These are phyloP conservation scores for Passalora sequoiae DNA, from an alignment of 2,329 filamentous ascomycete species.

Conservation along the genomic window DNA sequence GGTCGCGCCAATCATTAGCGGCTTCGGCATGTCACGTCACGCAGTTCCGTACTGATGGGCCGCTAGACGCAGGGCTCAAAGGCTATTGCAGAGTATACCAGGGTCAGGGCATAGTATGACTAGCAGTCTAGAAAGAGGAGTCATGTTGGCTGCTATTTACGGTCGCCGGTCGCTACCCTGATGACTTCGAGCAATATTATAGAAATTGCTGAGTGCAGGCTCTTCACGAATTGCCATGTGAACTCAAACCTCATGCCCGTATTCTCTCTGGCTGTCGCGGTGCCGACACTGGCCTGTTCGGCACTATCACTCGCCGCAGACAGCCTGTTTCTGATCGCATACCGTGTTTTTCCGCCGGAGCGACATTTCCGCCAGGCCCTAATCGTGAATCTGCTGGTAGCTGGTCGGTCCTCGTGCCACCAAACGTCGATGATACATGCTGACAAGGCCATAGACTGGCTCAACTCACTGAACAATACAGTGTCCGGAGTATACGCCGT, in stretches of 20 bases:
- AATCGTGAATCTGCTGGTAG: conserved; percentile 18
- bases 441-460: conserved; percentile 31
- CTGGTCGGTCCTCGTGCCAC: conserved; percentile 10
- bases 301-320: conserved; percentile 15
- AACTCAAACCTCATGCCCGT: not conserved
- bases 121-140: too few relatives aligned
- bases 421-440: conserved; percentile 22
- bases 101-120: too few relatives aligned
- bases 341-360: conserved; percentile 17
- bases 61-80: too few relatives aligned
- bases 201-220: too few relatives aligned
- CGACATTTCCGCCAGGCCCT: conserved; percentile 20
- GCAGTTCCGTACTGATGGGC: too few relatives aligned
- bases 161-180: too few relatives aligned
- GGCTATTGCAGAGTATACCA: too few relatives aligned
- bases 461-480: conserved; percentile 42
- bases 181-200: too few relatives aligned
- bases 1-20: too few relatives aligned
- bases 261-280: conserved; percentile 11
- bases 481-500: conserved; percentile 40
- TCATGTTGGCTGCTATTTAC: too few relatives aligned
- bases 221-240: too few relatives aligned
- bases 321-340: conserved; percentile 13
- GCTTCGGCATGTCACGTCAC: too few relatives aligned
- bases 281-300: conserved; percentile 20